Evolutionary conservation across 768 basidiomycete species (phyloP), one percentile per base, ranked within the genome.

Genomic region (Tubosaeta sp.): DNA sequence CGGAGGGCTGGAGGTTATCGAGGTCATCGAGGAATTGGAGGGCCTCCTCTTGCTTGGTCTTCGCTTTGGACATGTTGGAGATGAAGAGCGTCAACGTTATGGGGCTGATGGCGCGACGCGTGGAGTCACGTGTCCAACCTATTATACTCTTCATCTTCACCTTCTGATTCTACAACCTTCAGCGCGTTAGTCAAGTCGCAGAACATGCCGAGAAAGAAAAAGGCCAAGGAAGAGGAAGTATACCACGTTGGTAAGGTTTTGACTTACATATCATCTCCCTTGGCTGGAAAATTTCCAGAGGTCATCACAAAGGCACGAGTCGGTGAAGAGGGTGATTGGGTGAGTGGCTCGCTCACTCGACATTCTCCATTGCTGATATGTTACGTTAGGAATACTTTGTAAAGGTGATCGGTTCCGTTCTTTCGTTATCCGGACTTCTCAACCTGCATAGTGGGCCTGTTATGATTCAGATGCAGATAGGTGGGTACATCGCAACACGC

Each of bases 11-110:
- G 45, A 95, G 80, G 29, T 84, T 87, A 67, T 98, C 95, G 45
- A 98, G 87, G 65, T 95, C 93, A 64, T 97, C 92, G 42, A 98
- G 85, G 72, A 98, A 86, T 64, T 86, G 87, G 19, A 94, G 84
- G 19, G 91, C 95, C 69, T 98, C 95, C 63, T 88, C 79, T 54
- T 88, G 83, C 65, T 89, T 91, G 27, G 86, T 85, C 71, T 87
- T 90, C 43, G 84, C 71, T 67, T 77, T 79, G 27, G 67, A 63
- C 73, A 76, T 77, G 46, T 43, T 45, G 42, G 19, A 27, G 37
- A 19, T 48, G 38, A 31, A 10, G 16, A 39, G 10, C 37, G 47
- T 39, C 39, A 14, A 17, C n/a, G 6, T 22, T 22, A 34, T 34
- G 34, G 2, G n/a, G n/a, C 35, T 17, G 13, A 29, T 34, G 16